Evolutionary conservation across 495 filamentous ascomycete species (phyloP), one percentile per base, ranked within the genome.

Genomic region (Aeminium ludgeri): DNA sequence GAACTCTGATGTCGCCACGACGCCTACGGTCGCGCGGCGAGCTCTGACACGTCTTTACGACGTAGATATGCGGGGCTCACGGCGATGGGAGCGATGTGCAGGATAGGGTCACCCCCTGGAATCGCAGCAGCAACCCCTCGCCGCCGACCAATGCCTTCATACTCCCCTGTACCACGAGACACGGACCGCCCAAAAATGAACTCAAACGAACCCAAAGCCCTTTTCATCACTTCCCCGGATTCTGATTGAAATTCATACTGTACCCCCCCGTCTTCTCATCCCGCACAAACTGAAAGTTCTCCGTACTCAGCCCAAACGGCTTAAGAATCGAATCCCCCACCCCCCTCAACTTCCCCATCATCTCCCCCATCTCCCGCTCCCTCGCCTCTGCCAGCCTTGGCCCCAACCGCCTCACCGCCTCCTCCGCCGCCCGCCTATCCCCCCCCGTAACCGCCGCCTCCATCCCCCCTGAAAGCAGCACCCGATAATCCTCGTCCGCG

Each of bases 261-360:
- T 95, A 95, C 13, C 82, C 86, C 6, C 87, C 87, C 4, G 78
- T 82, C 43, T 76, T 79, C 48, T 84, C 80, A 50, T 94, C 86
- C 58, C 92, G 85, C 5, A 78, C 73, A 66, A 95, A 86, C 29
- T 92, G 76, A 61, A 97, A 97, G 54, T 84, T 87, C 13, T 92
- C 78, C 11, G 87, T 95, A 20, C 76, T 86, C 40, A 97, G 61
- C 13, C 87, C 87, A 63, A 95, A 97, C 1, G 87, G 87, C 53
- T 80, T 92, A 29, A 97, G 61, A 31, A 97, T 67, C 1, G 84
- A 82, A 61, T 97, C 92, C 1, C 87, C 87, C 40, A 97, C 65
- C 67, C 84, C 75, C 59, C 92, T 95, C 59, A 97, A 59, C 62
- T 95, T 95, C 18, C 76, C 81, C 82, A 94, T 86, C 82, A 95